Percentiles rank a stretch among this genome's conserved stretches.
phyloP scores from a whole-genome alignment of 177 flowering plant species.

The Vitis hybrid region DNA sequence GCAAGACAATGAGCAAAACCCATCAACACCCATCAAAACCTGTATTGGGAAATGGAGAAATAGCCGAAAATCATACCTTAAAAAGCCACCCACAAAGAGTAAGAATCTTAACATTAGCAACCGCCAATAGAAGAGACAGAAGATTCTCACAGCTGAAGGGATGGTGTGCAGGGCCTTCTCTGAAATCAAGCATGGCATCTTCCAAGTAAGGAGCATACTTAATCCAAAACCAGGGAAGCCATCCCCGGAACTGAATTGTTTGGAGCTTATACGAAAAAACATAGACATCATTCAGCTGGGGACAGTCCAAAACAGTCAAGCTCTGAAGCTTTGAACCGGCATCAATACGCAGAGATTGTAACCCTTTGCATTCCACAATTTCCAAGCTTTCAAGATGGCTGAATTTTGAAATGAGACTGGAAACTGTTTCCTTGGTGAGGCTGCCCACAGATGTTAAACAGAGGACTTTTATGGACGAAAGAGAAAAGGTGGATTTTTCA shows the following conservation, averaged over 20 bases:
- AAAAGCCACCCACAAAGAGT: conserved; percentile 9
- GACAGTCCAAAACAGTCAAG: conserved; percentile 16
- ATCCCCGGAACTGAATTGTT: neutral
- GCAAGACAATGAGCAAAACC: no score
- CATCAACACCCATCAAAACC: no score
- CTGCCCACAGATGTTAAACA: conserved; percentile 1
- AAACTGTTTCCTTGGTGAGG: conserved; percentile 2
- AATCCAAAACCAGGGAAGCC: neutral
- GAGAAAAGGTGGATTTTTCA: no score
- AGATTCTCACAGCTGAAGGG: neutral
- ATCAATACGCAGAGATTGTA: neutral
- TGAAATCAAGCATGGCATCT: conserved; percentile 15
- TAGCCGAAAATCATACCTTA: neutral
- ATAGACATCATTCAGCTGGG: neutral
- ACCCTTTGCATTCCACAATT: conserved; percentile 7
- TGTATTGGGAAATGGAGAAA: neutral
- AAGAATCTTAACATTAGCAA: conserved; percentile 3
- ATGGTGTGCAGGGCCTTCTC: conserved; percentile 3
- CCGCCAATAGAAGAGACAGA: neutral
- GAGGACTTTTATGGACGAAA: no score
- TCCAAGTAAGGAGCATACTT: neutral
- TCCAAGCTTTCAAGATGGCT: conserved; percentile 10
- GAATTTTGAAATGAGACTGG: conserved; percentile 2
- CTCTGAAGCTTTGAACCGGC: neutral
- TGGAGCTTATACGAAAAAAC: neutral